These are phyloP conservation scores for Exophiala oligosperma DNA, from an alignment of 2,329 filamentous ascomycete species.

Conservation along the genomic window DNA sequence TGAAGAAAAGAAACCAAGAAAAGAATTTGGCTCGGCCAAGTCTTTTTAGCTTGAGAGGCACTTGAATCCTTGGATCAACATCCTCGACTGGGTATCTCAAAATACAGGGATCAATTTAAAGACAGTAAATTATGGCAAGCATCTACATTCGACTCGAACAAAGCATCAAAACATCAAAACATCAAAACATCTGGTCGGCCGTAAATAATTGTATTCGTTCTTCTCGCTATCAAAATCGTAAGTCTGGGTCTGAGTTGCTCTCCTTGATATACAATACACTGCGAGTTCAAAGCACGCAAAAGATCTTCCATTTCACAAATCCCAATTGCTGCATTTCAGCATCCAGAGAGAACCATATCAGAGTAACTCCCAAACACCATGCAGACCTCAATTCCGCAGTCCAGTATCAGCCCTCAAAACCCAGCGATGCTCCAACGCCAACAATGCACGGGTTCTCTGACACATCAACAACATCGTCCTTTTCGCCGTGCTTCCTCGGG, in stretches of 20 bases:
- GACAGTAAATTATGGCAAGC: too few relatives aligned
- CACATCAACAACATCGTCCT: slow-evolving; percentile 43
- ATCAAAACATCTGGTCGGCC: neutral
- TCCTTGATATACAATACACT: neutral
- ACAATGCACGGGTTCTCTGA: neutral
- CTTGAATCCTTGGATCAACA: neutral
- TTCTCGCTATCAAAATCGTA: neutral
- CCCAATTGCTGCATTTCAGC: too few relatives aligned
- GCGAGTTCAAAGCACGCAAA: too few relatives aligned
- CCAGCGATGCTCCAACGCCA: neutral
- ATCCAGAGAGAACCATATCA: too few relatives aligned
- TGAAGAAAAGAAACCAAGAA: neutral
- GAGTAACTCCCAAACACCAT: neutral
- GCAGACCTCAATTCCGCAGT: neutral
- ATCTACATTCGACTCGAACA: too few relatives aligned
- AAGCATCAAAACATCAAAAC: neutral
- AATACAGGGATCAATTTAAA: too few relatives aligned
- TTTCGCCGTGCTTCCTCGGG: slow-evolving; percentile 32
- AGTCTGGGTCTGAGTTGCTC: neutral
- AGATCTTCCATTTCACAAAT: too few relatives aligned
- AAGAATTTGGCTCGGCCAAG: neutral
- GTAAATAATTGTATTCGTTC: neutral
- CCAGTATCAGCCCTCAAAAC: neutral
- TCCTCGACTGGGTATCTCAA: too few relatives aligned
- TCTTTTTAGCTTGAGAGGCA: neutral